These are phyloP conservation scores for Excoecaria cochinchinensis DNA, from an alignment of 345 rosid genomes.

Conservation along the genomic window DNA sequence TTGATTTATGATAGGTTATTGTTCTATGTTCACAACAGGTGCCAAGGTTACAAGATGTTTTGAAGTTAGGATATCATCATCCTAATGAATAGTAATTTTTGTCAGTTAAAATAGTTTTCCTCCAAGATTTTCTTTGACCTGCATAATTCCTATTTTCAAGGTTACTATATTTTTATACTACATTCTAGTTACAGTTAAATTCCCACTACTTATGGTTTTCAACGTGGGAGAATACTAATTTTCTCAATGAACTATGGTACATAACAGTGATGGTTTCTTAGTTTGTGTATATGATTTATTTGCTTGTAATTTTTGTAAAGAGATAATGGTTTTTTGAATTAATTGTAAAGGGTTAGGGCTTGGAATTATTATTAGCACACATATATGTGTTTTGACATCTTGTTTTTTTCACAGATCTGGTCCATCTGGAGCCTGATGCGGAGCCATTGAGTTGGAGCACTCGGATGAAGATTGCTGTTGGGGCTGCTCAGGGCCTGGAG, in stretches of 20 bases:
- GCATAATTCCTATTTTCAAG: not conserved
- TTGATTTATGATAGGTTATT: not conserved
- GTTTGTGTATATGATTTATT: not conserved
- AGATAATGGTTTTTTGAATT: not conserved
- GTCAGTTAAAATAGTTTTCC: not conserved
- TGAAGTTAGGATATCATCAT: not conserved
- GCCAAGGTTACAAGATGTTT: not conserved
- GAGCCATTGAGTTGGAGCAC: slow-evolving; percentile 72
- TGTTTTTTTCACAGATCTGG: slow-evolving; percentile 44
- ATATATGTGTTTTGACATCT: not conserved
- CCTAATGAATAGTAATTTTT: not conserved
- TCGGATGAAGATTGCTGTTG: slow-evolving; percentile 82
- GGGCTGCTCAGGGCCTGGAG: slow-evolving; percentile 86
- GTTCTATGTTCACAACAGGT: not conserved
- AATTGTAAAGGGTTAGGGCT: not conserved
- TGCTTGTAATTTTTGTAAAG: not conserved
- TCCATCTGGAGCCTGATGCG: slow-evolving; percentile 45
- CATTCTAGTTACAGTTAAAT: not conserved
- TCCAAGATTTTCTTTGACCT: not conserved
- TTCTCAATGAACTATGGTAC: not conserved
- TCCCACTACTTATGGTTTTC: too few relatives aligned
- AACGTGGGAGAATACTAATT: not conserved
- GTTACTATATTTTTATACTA: not conserved
- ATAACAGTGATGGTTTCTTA: not conserved
- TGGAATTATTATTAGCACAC: not conserved